Evolutionary conservation across 2,329 filamentous ascomycete species (phyloP).

Genomic region (Trichoderma afroharzianum): DNA sequence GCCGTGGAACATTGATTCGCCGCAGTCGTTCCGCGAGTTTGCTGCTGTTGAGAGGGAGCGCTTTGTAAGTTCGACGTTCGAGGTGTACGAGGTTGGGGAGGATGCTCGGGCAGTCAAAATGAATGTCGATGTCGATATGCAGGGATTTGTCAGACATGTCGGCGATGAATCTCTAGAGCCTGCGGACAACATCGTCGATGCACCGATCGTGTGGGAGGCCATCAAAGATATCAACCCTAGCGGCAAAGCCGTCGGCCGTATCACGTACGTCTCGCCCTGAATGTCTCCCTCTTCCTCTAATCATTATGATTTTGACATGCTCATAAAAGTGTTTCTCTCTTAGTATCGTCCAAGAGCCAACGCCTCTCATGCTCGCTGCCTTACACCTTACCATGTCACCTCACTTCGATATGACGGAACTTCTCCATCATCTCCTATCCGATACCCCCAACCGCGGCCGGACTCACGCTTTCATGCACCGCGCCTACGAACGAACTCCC

Average conservation of each 20-base stretch:
- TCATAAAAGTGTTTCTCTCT: slow-evolving; percentile 25
- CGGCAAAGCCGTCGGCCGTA: slow-evolving; percentile 49
- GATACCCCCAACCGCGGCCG: slow-evolving; percentile 42
- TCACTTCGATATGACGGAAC: slow-evolving; percentile 60
- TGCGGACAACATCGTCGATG: slow-evolving; percentile 34
- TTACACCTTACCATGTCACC: slow-evolving; percentile 55
- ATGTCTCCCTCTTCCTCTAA: neutral
- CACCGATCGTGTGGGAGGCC: slow-evolving; percentile 40
- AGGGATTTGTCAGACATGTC: slow-evolving; percentile 25
- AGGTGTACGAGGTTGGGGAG: slow-evolving; percentile 53
- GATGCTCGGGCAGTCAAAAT: slow-evolving; percentile 40
- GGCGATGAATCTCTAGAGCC: slow-evolving; percentile 26
- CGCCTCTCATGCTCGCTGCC: slow-evolving; percentile 56
- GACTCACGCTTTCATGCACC: slow-evolving; percentile 46
- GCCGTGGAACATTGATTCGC: slow-evolving; percentile 32
- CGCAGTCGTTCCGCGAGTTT: slow-evolving; percentile 32
- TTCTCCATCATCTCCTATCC: slow-evolving; percentile 52
- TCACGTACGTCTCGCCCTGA: slow-evolving; percentile 43
- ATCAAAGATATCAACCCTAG: slow-evolving; percentile 37
- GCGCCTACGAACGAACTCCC: slow-evolving; percentile 40
- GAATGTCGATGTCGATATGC: slow-evolving; percentile 28
- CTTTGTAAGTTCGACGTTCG: slow-evolving; percentile 50
- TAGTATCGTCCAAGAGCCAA: slow-evolving; percentile 58
- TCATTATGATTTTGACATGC: neutral
- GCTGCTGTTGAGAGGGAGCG: slow-evolving; percentile 36